Evolutionary conservation across 2,329 filamentous ascomycete species (phyloP).

Genomic region (Pseudocercospora macadamiae): DNA sequence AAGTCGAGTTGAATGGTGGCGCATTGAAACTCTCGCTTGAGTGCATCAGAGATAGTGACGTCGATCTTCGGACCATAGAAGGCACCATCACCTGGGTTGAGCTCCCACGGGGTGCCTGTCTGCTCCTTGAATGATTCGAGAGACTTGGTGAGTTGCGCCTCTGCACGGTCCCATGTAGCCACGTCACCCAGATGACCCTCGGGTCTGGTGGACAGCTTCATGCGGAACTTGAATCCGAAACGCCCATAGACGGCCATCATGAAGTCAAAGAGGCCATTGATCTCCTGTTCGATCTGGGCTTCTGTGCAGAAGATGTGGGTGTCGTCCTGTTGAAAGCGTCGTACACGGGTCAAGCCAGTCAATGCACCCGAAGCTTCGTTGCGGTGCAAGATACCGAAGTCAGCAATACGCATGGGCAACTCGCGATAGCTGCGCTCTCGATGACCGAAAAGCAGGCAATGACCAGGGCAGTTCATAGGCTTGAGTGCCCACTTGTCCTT

Average conservation of each 20-base stretch:
- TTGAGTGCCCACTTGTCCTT: conserved; percentile 86
- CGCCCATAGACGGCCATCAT: conserved; percentile 77
- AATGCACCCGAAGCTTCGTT: conserved; percentile 95
- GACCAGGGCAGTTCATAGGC: conserved; percentile 98
- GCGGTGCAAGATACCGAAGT: conserved; percentile 92
- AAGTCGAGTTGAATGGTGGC: conserved; percentile 95
- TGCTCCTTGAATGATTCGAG: conserved; percentile 72
- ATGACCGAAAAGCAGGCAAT: conserved; percentile 85
- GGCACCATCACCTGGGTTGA: conserved; percentile 93
- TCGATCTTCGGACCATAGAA: conserved; percentile 99
- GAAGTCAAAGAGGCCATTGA: conserved; percentile 86
- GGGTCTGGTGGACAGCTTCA: conserved; percentile 88
- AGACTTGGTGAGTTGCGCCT: conserved; percentile 76
- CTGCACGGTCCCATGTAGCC: conserved; percentile 86
- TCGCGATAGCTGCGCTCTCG: conserved; percentile 85
- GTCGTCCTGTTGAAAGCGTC: conserved; percentile 95
- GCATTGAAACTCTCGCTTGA: conserved; percentile 83
- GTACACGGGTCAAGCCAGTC: conserved; percentile 85
- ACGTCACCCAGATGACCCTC: conserved; percentile 88
- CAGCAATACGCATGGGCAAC: conserved; percentile 87
- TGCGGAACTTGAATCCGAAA: conserved; percentile 86
- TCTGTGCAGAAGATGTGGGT: conserved; percentile 93
- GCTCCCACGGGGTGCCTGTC: conserved; percentile 74
- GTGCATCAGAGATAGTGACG: conserved; percentile 86
- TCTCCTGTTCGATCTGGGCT: conserved; percentile 75